Evolutionary conservation across 768 basidiomycete genomes (phyloP).

Genomic region (Leccinellum albellum): DNA sequence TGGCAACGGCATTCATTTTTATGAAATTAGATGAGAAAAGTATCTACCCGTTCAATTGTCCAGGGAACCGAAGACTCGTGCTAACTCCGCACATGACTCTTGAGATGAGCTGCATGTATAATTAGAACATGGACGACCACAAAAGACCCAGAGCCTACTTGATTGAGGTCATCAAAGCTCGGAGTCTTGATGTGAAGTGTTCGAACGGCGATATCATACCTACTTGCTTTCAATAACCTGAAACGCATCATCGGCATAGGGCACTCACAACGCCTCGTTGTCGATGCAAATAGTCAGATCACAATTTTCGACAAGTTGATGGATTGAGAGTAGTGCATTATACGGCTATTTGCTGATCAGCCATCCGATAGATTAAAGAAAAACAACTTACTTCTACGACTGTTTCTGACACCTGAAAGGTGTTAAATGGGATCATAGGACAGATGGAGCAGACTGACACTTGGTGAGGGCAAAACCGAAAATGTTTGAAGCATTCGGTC

Average conservation of each 20-base stretch:
- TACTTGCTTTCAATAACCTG: constrained; percentile 23
- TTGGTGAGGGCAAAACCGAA: constrained; percentile 52
- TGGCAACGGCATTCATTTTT: constrained; percentile 25
- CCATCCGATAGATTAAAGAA: not conserved
- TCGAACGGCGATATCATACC: constrained; percentile 67
- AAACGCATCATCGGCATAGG: not conserved
- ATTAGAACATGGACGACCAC: not conserved
- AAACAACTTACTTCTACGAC: constrained; percentile 45
- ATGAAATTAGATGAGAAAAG: not conserved
- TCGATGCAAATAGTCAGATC: constrained; percentile 84
- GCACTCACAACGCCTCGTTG: constrained; percentile 75
- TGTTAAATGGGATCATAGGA: constrained; percentile 10
- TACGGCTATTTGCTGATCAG: constrained; percentile 53
- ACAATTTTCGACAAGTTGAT: constrained; percentile 86
- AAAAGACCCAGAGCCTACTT: constrained; percentile 37
- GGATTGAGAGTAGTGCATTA: constrained; percentile 77
- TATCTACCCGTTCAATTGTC: constrained; percentile 81
- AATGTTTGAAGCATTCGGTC: constrained; percentile 51
- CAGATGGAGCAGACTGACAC: constrained; percentile 31
- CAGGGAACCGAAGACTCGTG: constrained; percentile 90
- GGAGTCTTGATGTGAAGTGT: constrained; percentile 66
- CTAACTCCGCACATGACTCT: constrained; percentile 94
- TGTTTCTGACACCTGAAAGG: constrained; percentile 40
- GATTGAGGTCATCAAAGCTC: constrained; percentile 64
- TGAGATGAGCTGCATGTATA: constrained; percentile 55